phyloP scores from a whole-genome alignment of 495 filamentous ascomycete genomes.

The Aspergillus funiculosus region DNA sequence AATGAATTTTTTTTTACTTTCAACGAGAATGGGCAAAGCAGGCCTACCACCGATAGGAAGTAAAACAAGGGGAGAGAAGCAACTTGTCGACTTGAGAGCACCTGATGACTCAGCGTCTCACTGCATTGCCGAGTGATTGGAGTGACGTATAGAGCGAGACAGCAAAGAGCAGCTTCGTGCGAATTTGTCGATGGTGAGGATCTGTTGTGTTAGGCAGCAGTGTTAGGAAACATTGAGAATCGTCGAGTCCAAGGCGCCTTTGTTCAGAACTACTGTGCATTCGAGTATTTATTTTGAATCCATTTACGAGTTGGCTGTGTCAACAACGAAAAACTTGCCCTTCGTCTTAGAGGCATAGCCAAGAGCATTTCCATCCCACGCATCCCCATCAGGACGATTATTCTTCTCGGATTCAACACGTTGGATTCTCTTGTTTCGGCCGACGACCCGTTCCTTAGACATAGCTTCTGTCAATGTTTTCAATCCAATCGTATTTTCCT shows the following conservation, averaged over 20 bases:
- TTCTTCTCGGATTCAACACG: constrained; percentile 30
- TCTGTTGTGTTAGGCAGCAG: not conserved
- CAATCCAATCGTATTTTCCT: constrained; percentile 50
- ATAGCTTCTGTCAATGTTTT: constrained; percentile 48
- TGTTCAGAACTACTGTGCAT: no score
- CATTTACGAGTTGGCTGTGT: constrained; percentile 41
- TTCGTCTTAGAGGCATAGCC: constrained; percentile 57
- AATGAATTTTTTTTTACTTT: not conserved
- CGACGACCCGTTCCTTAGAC: constrained; percentile 48
- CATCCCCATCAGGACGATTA: constrained; percentile 31
- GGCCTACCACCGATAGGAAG: not conserved
- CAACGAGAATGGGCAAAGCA: not conserved
- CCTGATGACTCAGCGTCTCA: constrained; percentile 5
- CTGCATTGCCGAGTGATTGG: not conserved
- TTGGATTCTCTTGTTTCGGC: constrained; percentile 44
- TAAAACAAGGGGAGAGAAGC: constrained; percentile 1
- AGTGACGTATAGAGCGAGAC: not conserved
- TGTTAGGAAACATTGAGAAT: not conserved
- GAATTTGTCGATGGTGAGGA: not conserved
- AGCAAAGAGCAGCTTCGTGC: not conserved
- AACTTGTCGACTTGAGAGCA: not conserved
- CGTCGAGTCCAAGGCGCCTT: no score
- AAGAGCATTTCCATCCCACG: constrained; percentile 63
- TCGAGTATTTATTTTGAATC: no score
- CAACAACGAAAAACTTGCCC: constrained; percentile 75